phyloP scores from a whole-genome alignment of 495 filamentous ascomycete species.

The Jackrogersella multiformis region DNA sequence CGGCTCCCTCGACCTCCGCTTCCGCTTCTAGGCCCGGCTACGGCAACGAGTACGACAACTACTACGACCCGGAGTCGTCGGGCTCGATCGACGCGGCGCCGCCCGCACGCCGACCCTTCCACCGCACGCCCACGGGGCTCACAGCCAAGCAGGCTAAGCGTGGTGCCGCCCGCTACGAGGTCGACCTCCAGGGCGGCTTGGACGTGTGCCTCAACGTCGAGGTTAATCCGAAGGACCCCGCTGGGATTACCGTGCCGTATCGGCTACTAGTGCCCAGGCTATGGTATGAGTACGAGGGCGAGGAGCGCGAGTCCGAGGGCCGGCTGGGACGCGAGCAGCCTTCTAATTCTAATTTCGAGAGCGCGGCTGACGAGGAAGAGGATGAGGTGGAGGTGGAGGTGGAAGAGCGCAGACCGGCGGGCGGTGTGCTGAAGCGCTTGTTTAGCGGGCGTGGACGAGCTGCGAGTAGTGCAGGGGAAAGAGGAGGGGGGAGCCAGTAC shows the following conservation, averaged over 20 bases:
- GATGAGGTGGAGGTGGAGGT: conserved; percentile 12
- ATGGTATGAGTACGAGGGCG: conserved; percentile 54
- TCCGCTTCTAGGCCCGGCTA: neutral
- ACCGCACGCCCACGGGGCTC: conserved; percentile 76
- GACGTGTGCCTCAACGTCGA: conserved; percentile 89
- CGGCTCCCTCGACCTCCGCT: neutral
- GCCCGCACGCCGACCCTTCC: conserved; percentile 62
- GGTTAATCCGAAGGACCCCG: conserved; percentile 81
- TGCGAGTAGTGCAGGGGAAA: neutral
- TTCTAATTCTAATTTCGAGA: too few species aligned
- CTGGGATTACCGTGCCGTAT: conserved; percentile 89
- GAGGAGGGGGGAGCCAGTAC: conserved; percentile 19
- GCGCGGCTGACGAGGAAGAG: neutral
- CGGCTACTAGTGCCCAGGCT: conserved; percentile 84
- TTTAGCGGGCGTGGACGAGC: conserved; percentile 29
- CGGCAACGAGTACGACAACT: conserved; percentile 1
- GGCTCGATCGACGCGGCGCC: conserved; percentile 25
- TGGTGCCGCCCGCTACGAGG: conserved; percentile 40
- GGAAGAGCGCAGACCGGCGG: neutral
- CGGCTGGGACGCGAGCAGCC: too few species aligned
- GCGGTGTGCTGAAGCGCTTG: conserved; percentile 28
- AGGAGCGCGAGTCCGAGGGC: neutral
- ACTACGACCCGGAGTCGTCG: conserved; percentile 5
- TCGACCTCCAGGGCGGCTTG: conserved; percentile 80
- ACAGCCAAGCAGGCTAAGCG: conserved; percentile 65